Conservation (phyloP, 352 stramenopile species). For the Salisapilia sapeloensis region DNA sequence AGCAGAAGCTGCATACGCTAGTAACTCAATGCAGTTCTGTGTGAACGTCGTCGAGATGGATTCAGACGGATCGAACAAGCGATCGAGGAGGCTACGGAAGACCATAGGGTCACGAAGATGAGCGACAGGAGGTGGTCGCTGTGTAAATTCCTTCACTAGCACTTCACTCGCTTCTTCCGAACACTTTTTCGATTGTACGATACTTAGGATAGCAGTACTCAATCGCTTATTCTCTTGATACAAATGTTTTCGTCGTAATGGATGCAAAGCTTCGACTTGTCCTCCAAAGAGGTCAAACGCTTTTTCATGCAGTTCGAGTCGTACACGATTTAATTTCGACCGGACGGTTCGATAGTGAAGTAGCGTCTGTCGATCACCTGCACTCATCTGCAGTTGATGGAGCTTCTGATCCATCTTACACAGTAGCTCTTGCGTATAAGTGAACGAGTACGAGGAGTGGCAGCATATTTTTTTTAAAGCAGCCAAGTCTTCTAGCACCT, state of each 20-base stretch:
- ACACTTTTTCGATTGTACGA: conserved; percentile 60
- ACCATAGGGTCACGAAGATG: conserved; percentile 63
- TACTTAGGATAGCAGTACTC: conserved; percentile 54
- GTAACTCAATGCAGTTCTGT: conserved; percentile 46
- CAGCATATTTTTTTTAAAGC: conserved; percentile 73
- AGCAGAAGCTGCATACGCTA: conserved; percentile 59
- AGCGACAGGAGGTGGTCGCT: conserved; percentile 30
- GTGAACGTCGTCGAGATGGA: conserved; percentile 31
- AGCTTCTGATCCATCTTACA: conserved; percentile 57
- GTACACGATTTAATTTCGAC: conserved; percentile 54
- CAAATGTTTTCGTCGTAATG: conserved; percentile 42
- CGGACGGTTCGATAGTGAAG: conserved; percentile 33
- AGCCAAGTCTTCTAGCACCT: conserved; percentile 46
- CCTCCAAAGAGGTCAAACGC: conserved; percentile 40
- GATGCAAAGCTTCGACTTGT: conserved; percentile 59
- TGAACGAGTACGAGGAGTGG: conserved; percentile 70
- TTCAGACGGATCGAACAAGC: conserved; percentile 65
- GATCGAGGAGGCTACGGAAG: conserved; percentile 55
- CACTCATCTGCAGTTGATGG: conserved; percentile 26
- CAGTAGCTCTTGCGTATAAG: conserved; percentile 64
- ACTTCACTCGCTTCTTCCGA: conserved; percentile 33
- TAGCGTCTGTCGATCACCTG: conserved; percentile 10
- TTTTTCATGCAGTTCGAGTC: conserved; percentile 56
- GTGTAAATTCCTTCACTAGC: conserved; percentile 55
- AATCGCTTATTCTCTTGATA: conserved; percentile 35